Evolutionary conservation across 2,329 filamentous ascomycete genomes (phyloP).

Genomic region (Epichloe aotearoae): DNA sequence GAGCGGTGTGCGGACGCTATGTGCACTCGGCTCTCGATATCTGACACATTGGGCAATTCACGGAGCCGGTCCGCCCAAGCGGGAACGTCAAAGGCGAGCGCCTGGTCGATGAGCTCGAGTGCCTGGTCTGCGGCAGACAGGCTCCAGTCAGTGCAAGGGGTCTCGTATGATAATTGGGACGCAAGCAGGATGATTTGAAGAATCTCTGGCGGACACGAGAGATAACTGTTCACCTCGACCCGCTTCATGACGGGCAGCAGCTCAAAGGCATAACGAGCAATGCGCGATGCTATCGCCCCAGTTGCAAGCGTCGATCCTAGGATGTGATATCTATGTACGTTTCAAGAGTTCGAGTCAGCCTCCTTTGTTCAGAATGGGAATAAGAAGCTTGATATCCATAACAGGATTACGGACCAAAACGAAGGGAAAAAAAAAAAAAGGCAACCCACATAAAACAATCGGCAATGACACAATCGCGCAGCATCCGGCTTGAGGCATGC

Average conservation of each 20-base stretch:
- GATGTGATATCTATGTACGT: constrained; percentile 24
- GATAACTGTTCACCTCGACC: constrained; percentile 28
- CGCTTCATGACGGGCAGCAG: constrained; percentile 27
- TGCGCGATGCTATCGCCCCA: constrained; percentile 23
- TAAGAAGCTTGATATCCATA: too few relatives aligned
- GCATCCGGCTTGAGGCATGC: constrained; percentile 19
- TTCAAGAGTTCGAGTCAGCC: not conserved
- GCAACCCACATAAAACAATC: constrained; percentile 33
- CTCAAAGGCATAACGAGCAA: constrained; percentile 25
- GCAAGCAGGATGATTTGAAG: constrained; percentile 31
- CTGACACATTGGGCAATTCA: constrained; percentile 20
- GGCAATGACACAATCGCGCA: constrained; percentile 33
- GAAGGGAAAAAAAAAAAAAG: not conserved
- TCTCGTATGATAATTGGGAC: constrained; percentile 29
- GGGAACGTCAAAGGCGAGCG: constrained; percentile 28
- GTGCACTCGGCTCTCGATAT: constrained; percentile 28
- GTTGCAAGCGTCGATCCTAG: constrained; percentile 25
- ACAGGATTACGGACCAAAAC: not conserved
- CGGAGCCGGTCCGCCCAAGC: constrained; percentile 28
- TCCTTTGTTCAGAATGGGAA: not conserved
- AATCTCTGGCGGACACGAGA: constrained; percentile 29
- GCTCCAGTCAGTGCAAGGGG: constrained; percentile 18
- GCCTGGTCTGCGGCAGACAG: constrained; percentile 22
- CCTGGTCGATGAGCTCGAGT: constrained; percentile 26
- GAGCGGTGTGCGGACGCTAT: constrained; percentile 34